Percentiles rank a stretch among this genome's conserved stretches.
phyloP scores from a whole-genome alignment of 305 asterid species.

The Fraxinus dipetala region DNA sequence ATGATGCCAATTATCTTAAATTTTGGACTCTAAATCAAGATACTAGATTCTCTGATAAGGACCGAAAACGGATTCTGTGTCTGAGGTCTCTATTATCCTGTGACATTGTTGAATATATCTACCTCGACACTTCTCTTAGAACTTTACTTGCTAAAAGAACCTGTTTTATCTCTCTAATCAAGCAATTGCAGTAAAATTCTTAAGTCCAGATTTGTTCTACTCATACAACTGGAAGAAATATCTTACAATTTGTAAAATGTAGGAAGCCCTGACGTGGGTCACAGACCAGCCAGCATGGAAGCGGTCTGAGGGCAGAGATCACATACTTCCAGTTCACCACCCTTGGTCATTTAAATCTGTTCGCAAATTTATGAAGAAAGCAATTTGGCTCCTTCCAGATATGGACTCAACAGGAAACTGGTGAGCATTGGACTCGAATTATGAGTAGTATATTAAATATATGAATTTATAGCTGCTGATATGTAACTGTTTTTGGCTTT shows the following conservation, averaged over 20 bases:
- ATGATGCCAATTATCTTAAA: slow-evolving; percentile 4
- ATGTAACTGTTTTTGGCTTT: slow-evolving; percentile 26
- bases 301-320: slow-evolving; percentile 96
- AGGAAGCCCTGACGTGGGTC: slow-evolving; percentile 96
- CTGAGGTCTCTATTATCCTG: slow-evolving; percentile 3
- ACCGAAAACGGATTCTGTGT: neutral
- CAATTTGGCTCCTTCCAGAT: slow-evolving; percentile 96
- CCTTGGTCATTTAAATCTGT: slow-evolving; percentile 99
- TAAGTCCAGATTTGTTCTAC: neutral
- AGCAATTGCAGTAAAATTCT: neutral
- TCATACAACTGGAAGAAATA: slow-evolving; percentile 1
- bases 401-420: slow-evolving; percentile 99
- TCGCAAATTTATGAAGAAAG: slow-evolving; percentile 78
- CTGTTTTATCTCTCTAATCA: neutral
- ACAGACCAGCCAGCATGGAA: slow-evolving; percentile 98
- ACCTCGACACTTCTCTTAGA: slow-evolving; percentile 6
- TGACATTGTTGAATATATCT: neutral
- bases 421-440: slow-evolving; percentile 31
- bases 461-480: slow-evolving; percentile 20
- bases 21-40: neutral
- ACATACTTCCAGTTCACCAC: slow-evolving; percentile 94
- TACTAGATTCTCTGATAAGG: neutral
- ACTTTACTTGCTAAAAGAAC: neutral
- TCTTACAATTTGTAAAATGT: slow-evolving; percentile 23
- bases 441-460: neutral